Base-by-base conservation (phyloP, 2,329 filamentous ascomycete species). In the Raffaelea ambrosiae region DNA sequence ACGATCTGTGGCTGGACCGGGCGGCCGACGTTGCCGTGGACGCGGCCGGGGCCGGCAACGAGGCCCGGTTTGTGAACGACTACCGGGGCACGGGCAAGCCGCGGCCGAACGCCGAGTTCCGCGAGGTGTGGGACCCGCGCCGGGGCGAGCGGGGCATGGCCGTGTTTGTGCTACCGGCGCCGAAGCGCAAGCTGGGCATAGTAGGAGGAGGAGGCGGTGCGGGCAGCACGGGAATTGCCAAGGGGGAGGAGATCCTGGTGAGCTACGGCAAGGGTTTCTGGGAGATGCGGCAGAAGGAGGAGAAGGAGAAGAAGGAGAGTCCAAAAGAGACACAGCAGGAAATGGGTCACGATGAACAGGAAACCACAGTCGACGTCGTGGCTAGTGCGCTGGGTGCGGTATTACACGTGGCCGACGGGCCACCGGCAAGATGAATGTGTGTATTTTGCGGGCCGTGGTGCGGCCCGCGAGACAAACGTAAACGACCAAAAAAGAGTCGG, bases 211-310 rank as follows among this genome's bases (percentile, higher is more conserved):
- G 47, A 19, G 58, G 54, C 22, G 51, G 56, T 8, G 9, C 11
- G 39, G 33, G n/a, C n/a, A n/a, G n/a, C n/a, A n/a, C n/a, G n/a
- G 54, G 48, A 64, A 72, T 83, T 23, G 70, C 59, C 43, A 80
- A 76, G 62, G 79, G 80, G 2, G 72, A 81, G 51, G 81, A 84
- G 67, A 76, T 84, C 46, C 58, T 83, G 45, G 76, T 84, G 13
- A 83, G 77, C 54, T 84, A 84, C 57, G 81, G 80, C 5, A 84
- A 80, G 60, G 81, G 81, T 1, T 84, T 85, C 53, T 84, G 81
- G 79, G 66, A 68, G 19, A 69, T 67, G 59, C 70, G 66, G 61
- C 71, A 63, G 55, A 65, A 62, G 48, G 65, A 64, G 53, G 54
- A 57, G 21, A 56, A 55, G 16, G 20, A 13, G 10, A 10, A 33